These are phyloP conservation scores for Lasiodiplodia theobromae DNA, from an alignment of 2,329 filamentous ascomycete genomes.

Conservation along the genomic window DNA sequence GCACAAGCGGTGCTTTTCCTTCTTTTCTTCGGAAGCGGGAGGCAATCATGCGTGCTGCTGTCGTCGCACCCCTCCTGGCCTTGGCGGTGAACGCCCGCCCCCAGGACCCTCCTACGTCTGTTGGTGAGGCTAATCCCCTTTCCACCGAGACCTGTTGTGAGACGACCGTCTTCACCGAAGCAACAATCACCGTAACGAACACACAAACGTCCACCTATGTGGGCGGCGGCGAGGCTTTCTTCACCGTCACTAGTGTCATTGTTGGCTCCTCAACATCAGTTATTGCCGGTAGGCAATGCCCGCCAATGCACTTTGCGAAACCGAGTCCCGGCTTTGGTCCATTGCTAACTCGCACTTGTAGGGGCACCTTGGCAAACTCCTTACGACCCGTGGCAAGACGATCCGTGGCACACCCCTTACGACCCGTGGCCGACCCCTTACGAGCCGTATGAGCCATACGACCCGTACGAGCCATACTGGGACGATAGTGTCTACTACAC, in stretches of 20 bases:
- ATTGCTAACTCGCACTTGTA: neutral
- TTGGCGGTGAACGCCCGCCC: conserved; percentile 10
- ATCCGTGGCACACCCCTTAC: no score
- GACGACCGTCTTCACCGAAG: neutral
- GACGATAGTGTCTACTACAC: neutral
- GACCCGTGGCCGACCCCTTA: no score
- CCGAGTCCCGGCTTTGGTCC: no score
- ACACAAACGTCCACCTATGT: neutral
- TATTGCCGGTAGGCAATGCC: neutral
- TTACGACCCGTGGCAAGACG: no score
- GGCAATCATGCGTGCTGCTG: conserved; percentile 14
- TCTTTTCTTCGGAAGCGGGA: neutral
- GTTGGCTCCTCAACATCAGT: neutral
- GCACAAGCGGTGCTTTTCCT: conserved; percentile 3
- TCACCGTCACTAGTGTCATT: neutral
- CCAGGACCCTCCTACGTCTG: neutral
- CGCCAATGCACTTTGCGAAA: neutral
- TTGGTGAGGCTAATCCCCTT: neutral
- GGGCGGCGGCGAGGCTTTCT: neutral
- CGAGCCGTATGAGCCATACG: neutral
- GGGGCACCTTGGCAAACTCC: neutral
- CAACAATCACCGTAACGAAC: conserved; percentile 4
- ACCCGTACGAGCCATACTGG: neutral
- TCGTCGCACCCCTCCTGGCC: conserved; percentile 12
- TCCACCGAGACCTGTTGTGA: neutral